Evolutionary conservation across 192 early-diverging fungal species (phyloP), one percentile per base, ranked within the genome.

Genomic region (Podila verticillata): DNA sequence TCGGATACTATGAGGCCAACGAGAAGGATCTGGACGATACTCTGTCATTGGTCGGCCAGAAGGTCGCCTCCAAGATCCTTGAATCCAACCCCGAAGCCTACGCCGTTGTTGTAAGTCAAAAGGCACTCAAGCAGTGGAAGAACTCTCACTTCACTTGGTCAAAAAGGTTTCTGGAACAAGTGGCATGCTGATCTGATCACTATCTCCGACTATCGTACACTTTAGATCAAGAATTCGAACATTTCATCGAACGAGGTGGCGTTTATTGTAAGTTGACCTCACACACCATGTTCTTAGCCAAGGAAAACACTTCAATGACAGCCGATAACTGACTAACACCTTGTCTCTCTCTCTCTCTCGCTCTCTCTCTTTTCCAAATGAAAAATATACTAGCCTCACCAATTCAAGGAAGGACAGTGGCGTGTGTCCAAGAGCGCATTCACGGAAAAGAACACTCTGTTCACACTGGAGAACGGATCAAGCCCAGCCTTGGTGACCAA

Each of bases 1-100:
- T 89, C 20, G 92, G 92, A 22, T 88, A 85, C 66, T 94, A 94
- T 68, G 80, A 85, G 56, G 91, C 88, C 2, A 91, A 86, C 66
- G 86, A 90, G 48, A 66, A 61, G n/a, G 48, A 63, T 5, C 68
- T 81, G 26, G 84, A 91, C 48, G 82, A 70, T 59, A 60, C 65
- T 12, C 73, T 92, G 34, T 82, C 83, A 28, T 66, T 84, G 7
- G 64, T 74, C n/a, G 84, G 83, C 1, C 80, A 83, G 54, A 89
- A 87, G 73, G 79, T 91, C 32, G 86, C 87, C 4, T 77, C 80
- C 3, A 85, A 81, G 63, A 88, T 93, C 47, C 74, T 73, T 9
- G 74, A 85, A 10, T 70, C 61, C 12, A 75, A 75, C 5, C 73
- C 74, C 7, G 71, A 87, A n/a, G 83, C 89, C 13, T 75, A 89